These are phyloP conservation scores for Bromus sterilis DNA, from an alignment of 176 grass and related monocot species.

Conservation along the genomic window DNA sequence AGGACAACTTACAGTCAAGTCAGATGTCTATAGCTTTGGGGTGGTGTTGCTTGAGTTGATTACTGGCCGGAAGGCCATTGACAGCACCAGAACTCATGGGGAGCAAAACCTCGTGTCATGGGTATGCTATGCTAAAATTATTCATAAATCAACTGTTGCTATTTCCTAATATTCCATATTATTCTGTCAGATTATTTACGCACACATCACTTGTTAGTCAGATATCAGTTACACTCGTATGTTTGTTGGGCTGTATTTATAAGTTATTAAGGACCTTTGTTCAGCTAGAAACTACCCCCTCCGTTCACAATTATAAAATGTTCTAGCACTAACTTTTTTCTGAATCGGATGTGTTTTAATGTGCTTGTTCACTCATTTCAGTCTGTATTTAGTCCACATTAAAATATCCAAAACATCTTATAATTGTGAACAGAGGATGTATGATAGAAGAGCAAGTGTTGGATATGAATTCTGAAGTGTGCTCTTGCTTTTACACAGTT, in stretches of 20 bases:
- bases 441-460: no score
- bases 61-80: constrained; percentile 76
- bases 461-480: not conserved
- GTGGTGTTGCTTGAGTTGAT: constrained; percentile 91
- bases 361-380: no score
- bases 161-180: not conserved
- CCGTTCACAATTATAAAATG: no score
- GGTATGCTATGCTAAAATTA: constrained; percentile 37
- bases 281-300: not conserved
- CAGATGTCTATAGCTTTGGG: constrained; percentile 86
- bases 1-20: constrained; percentile 75
- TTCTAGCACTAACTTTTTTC: no score
- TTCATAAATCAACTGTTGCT: not conserved
- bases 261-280: not conserved
- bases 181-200: not conserved
- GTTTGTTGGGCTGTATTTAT: not conserved
- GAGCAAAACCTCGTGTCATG: constrained; percentile 93
- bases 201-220: not conserved
- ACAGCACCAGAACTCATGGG: constrained; percentile 34
- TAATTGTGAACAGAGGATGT: no score
- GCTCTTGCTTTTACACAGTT: not conserved
- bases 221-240: not conserved
- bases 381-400: no score
- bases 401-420: no score
- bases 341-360: no score